Base-by-base conservation (phyloP, 2,329 filamentous ascomycete species). In the Tricladium varicosporioides region DNA sequence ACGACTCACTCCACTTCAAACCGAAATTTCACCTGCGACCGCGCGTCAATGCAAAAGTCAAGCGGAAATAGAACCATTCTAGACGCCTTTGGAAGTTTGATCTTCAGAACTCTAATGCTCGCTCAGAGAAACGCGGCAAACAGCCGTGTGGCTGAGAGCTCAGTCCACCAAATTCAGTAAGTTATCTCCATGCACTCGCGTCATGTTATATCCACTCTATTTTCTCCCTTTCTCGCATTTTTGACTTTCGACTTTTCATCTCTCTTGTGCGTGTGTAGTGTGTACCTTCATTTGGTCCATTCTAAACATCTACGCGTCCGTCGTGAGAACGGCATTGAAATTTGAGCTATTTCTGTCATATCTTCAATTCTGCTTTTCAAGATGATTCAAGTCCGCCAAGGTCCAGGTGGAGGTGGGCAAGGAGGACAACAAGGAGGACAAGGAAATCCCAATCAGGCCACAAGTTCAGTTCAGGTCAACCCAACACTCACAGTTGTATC, bases 31-130 rank as follows among this genome's bases (percentile, higher is more conserved):
- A 22, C 46, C 36, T 48, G 22, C 16, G 43, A 15, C 45, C 45
- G 33, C 44, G 44, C 52, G 52, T 54, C 52, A 54, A 54, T 54
- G 52, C 52, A n/a, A 54, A 42, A 44, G 19, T 10, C 27, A 46
- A 33, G 27, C 15, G 31, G 51, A 51, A 43, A 15, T 22, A 10
- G 22, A 16, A 36, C 27, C 43, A 46, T 32, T 18, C 32, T 15
- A 22, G 33, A 31, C 32, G 32, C 46, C 16, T 32, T 49, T 54
- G 42, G n/a, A 33, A 22, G 51, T 53, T 47, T 53, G 51, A 53
- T 53, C 51, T 16, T 16, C 43, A 31, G 47, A 33, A 47, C 51
- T 33, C 10, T 44, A 43, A 51, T 51, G 49, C 50, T 22, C 14
- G 22, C 18, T 16, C n/a, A 42, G 32, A 16, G 48, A 19, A 13